A percentile compares a stretch with the other conserved stretches of the same genome.
phyloP scores from a whole-genome alignment of 106 monocot genomes.

The Cymbidium sinense region DNA sequence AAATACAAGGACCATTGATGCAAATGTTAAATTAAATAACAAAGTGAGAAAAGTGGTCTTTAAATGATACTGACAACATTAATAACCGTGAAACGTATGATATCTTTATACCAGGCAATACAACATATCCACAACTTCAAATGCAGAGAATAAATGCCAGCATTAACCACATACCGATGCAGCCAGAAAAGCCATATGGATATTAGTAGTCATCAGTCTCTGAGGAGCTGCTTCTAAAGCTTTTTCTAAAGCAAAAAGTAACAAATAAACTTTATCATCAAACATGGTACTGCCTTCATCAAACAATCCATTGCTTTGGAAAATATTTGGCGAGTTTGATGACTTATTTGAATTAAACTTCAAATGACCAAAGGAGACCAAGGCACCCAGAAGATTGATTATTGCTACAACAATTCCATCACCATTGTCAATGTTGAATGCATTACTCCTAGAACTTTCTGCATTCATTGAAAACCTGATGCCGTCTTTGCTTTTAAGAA shows the following conservation, averaged over 20 bases:
- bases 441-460: conserved; percentile 79
- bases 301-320: conserved; percentile 21
- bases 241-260: conserved; percentile 87
- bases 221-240: conserved; percentile 77
- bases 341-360: conserved; percentile 43
- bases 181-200: conserved; percentile 70
- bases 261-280: conserved; percentile 67
- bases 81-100: not conserved
- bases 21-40: not conserved
- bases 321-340: conserved; percentile 22
- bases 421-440: conserved; percentile 78
- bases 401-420: conserved; percentile 91
- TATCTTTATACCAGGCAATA: not conserved
- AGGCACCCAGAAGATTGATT: conserved; percentile 82
- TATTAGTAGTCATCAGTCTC: conserved; percentile 84
- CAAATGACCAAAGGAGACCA: conserved; percentile 68
- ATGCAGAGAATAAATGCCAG: not conserved
- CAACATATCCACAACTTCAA: not conserved
- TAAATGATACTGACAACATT: not conserved
- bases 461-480: conserved; percentile 73
- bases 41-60: not conserved
- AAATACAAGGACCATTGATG: not conserved
- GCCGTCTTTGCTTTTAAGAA: conserved; percentile 62
- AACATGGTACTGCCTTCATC: conserved; percentile 78
- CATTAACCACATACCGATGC: conserved; percentile 57